These are phyloP conservation scores for Collybia sordida DNA, from an alignment of 768 basidiomycete species.

Conservation along the genomic window DNA sequence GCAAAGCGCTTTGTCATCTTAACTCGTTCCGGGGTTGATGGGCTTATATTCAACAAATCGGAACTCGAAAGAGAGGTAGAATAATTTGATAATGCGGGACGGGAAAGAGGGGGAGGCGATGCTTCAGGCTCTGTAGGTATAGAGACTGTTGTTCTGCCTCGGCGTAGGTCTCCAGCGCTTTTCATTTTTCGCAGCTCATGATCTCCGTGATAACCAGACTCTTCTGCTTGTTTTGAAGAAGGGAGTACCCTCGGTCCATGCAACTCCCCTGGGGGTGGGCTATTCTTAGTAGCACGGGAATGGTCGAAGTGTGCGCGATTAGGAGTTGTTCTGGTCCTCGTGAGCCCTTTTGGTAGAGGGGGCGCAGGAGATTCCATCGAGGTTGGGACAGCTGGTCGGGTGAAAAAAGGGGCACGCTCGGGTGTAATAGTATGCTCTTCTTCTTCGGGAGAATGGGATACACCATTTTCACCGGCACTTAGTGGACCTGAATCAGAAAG, in stretches of 20 bases:
- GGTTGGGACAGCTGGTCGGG: constrained; percentile 52
- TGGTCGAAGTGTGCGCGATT: constrained; percentile 55
- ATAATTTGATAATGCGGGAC: constrained; percentile 47
- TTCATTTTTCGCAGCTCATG: constrained; percentile 81
- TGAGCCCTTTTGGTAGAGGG: constrained; percentile 44
- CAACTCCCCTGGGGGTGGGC: constrained; percentile 21
- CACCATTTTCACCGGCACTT: constrained; percentile 34
- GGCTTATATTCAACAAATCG: constrained; percentile 49
- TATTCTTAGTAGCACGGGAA: constrained; percentile 33
- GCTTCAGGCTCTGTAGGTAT: constrained; percentile 25
- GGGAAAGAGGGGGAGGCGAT: constrained; percentile 29
- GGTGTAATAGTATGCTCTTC: constrained; percentile 79
- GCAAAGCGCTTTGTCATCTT: constrained; percentile 58
- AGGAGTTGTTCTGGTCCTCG: constrained; percentile 75
- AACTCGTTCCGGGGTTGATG: constrained; percentile 34
- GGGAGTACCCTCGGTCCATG: constrained; percentile 16
- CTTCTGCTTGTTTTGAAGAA: constrained; percentile 29
- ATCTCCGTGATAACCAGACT: constrained; percentile 43
- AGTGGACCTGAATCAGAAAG: constrained; percentile 54
- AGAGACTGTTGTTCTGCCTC: constrained; percentile 33
- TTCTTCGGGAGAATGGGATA: constrained; percentile 43
- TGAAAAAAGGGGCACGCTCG: constrained; percentile 50
- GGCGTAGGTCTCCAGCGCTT: constrained; percentile 79
- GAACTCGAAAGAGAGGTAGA: constrained; percentile 68
- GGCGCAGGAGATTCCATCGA: constrained; percentile 24